Percentiles rank a stretch among this genome's conserved stretches.
Conservation (phyloP, 192 early-diverging fungal genomes). For the Coemansia sp. region DNA sequence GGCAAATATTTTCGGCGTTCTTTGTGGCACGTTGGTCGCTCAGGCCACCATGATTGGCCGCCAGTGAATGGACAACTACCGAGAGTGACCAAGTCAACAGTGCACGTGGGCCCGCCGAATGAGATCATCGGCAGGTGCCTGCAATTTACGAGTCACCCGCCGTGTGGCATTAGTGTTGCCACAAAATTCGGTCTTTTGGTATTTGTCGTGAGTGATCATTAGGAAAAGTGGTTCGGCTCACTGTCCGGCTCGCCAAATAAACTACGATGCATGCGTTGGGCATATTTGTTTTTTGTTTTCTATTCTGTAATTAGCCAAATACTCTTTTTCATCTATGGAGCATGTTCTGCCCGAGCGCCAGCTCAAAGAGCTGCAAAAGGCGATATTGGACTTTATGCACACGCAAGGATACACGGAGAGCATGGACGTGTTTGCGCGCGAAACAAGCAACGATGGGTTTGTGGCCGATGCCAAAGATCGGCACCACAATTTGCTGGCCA, state of each 20-base stretch:
- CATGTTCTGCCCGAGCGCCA: constrained; percentile 67
- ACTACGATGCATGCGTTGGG: background rate
- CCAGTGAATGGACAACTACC: too few relatives aligned
- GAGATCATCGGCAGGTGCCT: background rate
- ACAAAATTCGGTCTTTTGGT: too few relatives aligned
- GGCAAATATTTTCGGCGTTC: background rate
- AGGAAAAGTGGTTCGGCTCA: too few relatives aligned
- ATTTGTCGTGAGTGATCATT: too few relatives aligned
- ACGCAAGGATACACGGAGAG: constrained; percentile 70
- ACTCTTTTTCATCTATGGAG: constrained; percentile 16
- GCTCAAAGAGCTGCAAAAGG: constrained; percentile 69
- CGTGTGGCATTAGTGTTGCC: too few relatives aligned
- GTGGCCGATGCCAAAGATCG: constrained; percentile 69
- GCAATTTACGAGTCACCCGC: background rate
- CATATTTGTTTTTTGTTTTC: background rate
- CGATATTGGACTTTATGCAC: constrained; percentile 87
- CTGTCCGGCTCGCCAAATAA: too few relatives aligned
- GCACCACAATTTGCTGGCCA: constrained; percentile 51
- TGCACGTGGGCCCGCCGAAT: background rate
- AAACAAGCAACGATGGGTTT: constrained; percentile 73
- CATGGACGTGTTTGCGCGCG: constrained; percentile 66
- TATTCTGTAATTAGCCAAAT: background rate
- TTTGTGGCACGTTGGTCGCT: background rate
- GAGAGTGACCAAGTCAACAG: background rate
- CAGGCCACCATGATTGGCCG: background rate